Percentiles rank a stretch among this genome's conserved stretches.
These are phyloP conservation scores for Penicillium nordicum DNA, from an alignment of 2,329 filamentous ascomycete species.

Conservation along the genomic window DNA sequence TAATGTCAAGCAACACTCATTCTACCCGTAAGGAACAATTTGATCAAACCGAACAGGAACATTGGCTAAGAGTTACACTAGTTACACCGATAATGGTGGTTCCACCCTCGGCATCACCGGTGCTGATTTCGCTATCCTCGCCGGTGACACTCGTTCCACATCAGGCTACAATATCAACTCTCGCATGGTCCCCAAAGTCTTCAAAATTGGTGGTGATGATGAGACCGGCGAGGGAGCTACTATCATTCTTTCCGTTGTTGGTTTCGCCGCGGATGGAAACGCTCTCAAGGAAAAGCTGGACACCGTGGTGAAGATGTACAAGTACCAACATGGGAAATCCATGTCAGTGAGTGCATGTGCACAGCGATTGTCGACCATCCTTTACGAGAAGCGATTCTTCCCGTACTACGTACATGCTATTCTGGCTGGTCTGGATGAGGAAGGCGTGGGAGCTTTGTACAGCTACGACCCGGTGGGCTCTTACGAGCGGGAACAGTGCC, in stretches of 20 bases:
- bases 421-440: conserved; percentile 87
- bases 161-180: conserved; percentile 99
- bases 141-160: conserved; percentile 93
- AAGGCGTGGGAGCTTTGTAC: conserved; percentile 91
- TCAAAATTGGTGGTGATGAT: conserved; percentile 90
- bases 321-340: conserved; percentile 93
- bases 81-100: conserved; percentile 95
- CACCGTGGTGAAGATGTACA: conserved; percentile 97
- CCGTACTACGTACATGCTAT: conserved; percentile 97
- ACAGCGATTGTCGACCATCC: conserved; percentile 88
- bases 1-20: conserved; percentile 64
- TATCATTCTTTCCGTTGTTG: conserved; percentile 88
- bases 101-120: conserved; percentile 94
- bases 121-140: conserved; percentile 90
- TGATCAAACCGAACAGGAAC: not conserved
- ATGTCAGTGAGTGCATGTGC: conserved; percentile 94
- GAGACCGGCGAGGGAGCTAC: conserved; percentile 79
- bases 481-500: conserved; percentile 95
- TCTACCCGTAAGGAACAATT: conserved; percentile 72
- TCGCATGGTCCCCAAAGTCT: conserved; percentile 90
- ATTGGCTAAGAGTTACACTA: conserved; percentile 24
- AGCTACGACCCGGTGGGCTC: conserved; percentile 97
- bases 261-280: conserved; percentile 91
- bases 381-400: conserved; percentile 98
- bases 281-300: conserved; percentile 92